Conservation (phyloP, 305 asterid species). For the Lippia alba region DNA sequence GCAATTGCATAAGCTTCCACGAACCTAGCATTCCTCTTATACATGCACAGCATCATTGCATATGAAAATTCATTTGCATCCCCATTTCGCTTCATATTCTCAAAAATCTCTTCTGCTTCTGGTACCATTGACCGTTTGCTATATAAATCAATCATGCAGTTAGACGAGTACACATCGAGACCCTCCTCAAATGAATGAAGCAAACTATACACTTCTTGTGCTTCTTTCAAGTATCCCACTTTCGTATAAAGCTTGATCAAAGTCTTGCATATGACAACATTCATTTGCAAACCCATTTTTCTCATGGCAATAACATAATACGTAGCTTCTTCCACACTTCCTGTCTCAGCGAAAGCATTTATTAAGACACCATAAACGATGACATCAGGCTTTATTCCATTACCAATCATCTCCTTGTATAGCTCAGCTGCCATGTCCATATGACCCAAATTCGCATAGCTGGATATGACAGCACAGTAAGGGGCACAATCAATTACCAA, state of each 20-base stretch:
- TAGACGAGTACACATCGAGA: slow-evolving; percentile 75
- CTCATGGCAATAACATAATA: slow-evolving; percentile 55
- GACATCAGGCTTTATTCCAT: slow-evolving; percentile 68
- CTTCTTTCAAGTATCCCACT: slow-evolving; percentile 84
- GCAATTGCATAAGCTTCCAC: slow-evolving; percentile 71
- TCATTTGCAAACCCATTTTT: slow-evolving; percentile 55
- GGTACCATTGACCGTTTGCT: slow-evolving; percentile 78
- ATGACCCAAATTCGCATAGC: slow-evolving; percentile 69
- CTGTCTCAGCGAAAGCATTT: slow-evolving; percentile 81
- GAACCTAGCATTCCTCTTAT: slow-evolving; percentile 78
- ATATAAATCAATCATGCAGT: slow-evolving; percentile 92
- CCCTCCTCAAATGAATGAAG: slow-evolving; percentile 56
- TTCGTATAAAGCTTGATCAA: slow-evolving; percentile 86
- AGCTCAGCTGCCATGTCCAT: slow-evolving; percentile 62
- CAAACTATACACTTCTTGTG: slow-evolving; percentile 56
- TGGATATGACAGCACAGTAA: slow-evolving; percentile 79
- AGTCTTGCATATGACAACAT: slow-evolving; percentile 67
- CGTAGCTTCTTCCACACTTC: slow-evolving; percentile 65
- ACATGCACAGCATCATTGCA: slow-evolving; percentile 97
- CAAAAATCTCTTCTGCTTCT: slow-evolving; percentile 77
- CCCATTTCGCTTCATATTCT: slow-evolving; percentile 55
- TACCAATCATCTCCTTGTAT: slow-evolving; percentile 65
- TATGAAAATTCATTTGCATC: slow-evolving; percentile 84
- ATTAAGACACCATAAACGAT: slow-evolving; percentile 80
- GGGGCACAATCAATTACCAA: slow-evolving; percentile 77